A percentile compares a stretch with the other conserved stretches of the same genome.
phyloP scores from a whole-genome alignment of 352 stramenopile genomes.

The Phytopythium litorale region DNA sequence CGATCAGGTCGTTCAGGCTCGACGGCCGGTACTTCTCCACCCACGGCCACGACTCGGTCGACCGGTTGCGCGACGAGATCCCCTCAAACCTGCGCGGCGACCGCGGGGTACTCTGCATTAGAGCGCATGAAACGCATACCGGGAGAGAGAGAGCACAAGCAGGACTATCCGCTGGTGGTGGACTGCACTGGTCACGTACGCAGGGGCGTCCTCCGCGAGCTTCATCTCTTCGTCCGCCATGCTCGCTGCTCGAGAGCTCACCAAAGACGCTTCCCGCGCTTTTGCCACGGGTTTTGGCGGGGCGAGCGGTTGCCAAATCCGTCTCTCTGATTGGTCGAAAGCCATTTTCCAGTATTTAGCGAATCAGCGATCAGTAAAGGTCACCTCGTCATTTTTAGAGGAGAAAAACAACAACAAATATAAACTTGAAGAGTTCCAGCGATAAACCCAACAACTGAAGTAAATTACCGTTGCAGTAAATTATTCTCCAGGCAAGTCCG shows the following conservation, averaged over 20 bases:
- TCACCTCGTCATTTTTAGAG: no score
- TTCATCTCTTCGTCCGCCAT: constrained; percentile 73
- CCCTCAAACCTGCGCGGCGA: constrained; percentile 51
- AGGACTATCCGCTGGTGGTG: neutral
- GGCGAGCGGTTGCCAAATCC: neutral
- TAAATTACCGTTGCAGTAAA: no score
- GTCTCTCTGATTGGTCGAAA: neutral
- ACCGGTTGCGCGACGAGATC: constrained; percentile 78
- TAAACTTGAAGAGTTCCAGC: no score
- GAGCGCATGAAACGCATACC: neutral
- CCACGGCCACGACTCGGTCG: constrained; percentile 92
- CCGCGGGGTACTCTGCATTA: neutral
- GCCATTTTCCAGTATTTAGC: neutral
- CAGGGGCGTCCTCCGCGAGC: constrained; percentile 41
- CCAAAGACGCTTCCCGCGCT: neutral
- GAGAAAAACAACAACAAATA: no score
- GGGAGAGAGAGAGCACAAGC: neutral
- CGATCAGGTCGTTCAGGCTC: constrained; percentile 94
- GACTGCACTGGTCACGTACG: constrained; percentile 2
- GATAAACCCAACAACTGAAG: no score
- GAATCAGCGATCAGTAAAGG: neutral
- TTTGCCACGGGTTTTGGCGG: constrained; percentile 1
- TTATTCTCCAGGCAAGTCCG: no score
- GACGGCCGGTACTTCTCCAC: constrained; percentile 98
- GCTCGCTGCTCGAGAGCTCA: neutral